phyloP scores from a whole-genome alignment of 2,329 filamentous ascomycete species.

The Diaporthe sp. region DNA sequence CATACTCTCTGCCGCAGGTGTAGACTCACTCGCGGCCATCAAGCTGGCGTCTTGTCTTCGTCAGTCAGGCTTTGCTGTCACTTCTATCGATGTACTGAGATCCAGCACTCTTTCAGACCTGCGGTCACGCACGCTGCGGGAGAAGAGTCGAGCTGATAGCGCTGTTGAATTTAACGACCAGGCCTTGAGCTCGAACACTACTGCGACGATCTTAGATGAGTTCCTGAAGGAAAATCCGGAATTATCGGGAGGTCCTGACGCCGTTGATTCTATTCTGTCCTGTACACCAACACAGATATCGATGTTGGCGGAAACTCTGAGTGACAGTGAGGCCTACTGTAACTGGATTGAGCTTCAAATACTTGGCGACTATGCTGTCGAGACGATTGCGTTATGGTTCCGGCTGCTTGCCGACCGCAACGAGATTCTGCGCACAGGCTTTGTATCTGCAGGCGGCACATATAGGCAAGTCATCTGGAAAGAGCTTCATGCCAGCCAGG shows the following conservation, averaged over 20 bases:
- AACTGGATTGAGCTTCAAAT: conserved; percentile 79
- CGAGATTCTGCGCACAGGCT: conserved; percentile 80
- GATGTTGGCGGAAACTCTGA: conserved; percentile 82
- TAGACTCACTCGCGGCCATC: conserved; percentile 59
- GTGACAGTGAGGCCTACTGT: conserved; percentile 74
- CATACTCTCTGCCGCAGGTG: conserved; percentile 49
- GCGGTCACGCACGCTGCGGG: conserved; percentile 35
- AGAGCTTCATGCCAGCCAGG: conserved; percentile 55
- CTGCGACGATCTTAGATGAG: not conserved
- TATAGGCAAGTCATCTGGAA: conserved; percentile 77
- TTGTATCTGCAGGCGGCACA: conserved; percentile 65
- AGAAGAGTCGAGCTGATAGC: not conserved
- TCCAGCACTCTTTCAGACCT: conserved; percentile 57
- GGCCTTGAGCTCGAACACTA: not conserved
- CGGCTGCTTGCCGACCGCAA: conserved; percentile 65
- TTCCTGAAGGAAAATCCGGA: conserved; percentile 36
- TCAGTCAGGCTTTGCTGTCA: conserved; percentile 64
- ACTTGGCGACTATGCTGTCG: conserved; percentile 43
- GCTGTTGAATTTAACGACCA: not conserved
- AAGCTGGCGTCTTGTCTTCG: conserved; percentile 74
- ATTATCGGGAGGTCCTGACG: conserved; percentile 49
- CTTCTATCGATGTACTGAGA: conserved; percentile 72
- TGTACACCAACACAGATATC: conserved; percentile 82
- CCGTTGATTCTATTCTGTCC: conserved; percentile 61
- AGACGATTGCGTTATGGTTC: conserved; percentile 64